A percentile compares a stretch with the other conserved stretches of the same genome.
These are phyloP conservation scores for Hygrocybe punicea DNA, from an alignment of 768 basidiomycete genomes.

Conservation along the genomic window DNA sequence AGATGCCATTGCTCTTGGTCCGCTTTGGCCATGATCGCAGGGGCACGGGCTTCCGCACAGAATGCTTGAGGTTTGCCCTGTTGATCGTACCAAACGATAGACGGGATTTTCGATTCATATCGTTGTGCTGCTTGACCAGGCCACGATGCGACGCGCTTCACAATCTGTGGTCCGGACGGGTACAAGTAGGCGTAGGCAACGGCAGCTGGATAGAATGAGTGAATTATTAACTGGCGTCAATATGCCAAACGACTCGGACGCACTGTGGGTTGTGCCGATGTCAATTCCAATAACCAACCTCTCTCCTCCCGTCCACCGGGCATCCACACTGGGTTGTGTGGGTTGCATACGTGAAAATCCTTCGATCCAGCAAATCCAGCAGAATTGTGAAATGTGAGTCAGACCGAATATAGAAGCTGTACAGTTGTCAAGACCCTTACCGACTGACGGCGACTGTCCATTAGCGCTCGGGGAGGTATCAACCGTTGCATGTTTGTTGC, in stretches of 20 bases:
- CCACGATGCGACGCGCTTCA: conserved; percentile 4
- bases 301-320: neutral
- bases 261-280: conserved; percentile 5
- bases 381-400: too few relatives aligned
- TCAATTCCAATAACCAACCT: conserved; percentile 5
- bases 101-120: conserved; percentile 5
- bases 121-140: conserved; percentile 4
- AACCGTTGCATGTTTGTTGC: too few relatives aligned
- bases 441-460: too few relatives aligned
- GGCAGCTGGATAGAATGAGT: neutral
- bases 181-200: conserved; percentile 4
- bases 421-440: too few relatives aligned
- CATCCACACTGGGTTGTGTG: too few relatives aligned
- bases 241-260: too few relatives aligned
- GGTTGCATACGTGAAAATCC: too few relatives aligned
- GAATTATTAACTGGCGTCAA: too few relatives aligned
- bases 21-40: conserved; percentile 1
- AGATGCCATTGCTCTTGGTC: conserved; percentile 4
- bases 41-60: conserved; percentile 1
- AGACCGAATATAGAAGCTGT: too few relatives aligned
- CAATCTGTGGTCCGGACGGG: neutral
- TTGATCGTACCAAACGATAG: conserved; percentile 6
- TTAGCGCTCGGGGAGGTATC: too few relatives aligned
- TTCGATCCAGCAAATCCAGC: too few relatives aligned
- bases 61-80: conserved; percentile 1